Evolutionary conservation across 768 basidiomycete species (phyloP), one percentile per base, ranked within the genome.

Genomic region (Lentinus brumalis): DNA sequence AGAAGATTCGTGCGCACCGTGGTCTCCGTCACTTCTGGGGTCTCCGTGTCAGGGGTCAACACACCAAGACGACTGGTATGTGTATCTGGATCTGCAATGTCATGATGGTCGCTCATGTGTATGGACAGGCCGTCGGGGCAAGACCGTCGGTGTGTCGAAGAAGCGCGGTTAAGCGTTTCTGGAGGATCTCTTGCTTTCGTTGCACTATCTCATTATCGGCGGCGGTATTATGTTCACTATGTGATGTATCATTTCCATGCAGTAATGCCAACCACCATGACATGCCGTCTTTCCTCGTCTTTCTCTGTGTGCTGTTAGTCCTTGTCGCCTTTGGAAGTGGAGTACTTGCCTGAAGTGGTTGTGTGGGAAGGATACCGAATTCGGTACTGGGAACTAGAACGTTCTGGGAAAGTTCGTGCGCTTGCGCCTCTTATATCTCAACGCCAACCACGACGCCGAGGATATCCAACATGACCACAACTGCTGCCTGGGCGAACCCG

Each of bases 1-100:
- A 98, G 89, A 98, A 98, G 85, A 99, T 99, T 74, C 87, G 96
- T 66, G 92, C 94, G 47, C 96, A 99, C 75, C 89, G 94, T 78
- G 94, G 94, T 74, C 82, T 96, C 65, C 82, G 93, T 75, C 93
- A 95, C 75, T 92, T 83, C 84, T 92, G 94, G 90, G 96, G 96
- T 68, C 81, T 96, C 65, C 89, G 96, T 72, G 97, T 98, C 57
- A 83, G 97, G 69, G 97, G 97, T 70, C 97, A 99, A 74, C 97
- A 98, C 85, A 99, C 97, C 67, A 98, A 98, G 84, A 98, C 96
- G 56, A 98, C 96, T 56, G 95, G 94, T 88, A 69, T 60, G 86
- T 45, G 31, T n/a, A 16, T 49, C 11, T 31, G 14, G 51, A 41
- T 1, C 8, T 30, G 56, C 26, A 21, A 5, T 15, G 8, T 35